Evolutionary conservation across 352 stramenopile species (phyloP), one percentile per base, ranked within the genome.

Genomic region (Pythium scleroteichum): DNA sequence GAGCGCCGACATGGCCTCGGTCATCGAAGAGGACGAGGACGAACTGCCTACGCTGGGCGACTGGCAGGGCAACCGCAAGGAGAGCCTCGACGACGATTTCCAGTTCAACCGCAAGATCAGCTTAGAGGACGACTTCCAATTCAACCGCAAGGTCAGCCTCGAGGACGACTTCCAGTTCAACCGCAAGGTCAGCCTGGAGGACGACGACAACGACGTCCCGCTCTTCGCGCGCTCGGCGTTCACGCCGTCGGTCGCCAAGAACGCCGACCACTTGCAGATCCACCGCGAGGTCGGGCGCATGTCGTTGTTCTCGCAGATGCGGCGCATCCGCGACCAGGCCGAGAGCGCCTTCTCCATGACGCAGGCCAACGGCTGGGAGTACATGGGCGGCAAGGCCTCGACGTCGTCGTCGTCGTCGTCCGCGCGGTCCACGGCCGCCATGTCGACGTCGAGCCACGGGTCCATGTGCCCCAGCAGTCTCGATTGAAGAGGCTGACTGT

Each of bases 301-400:
- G 42, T 66, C 64, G 35, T 51, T 71, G 10, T 71, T 56, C 33
- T 46, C 57, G 51, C 64, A 66, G 40, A 71, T 71, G 64, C 40
- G 29, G 8, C 45, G 47, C 20, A 52, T 71, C 22, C 64, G 49
- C 8, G 51, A 57, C 13, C 50, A 63, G 33, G 64, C 64, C 14
- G 64, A 66, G 40, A 58, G 48, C 46, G 48, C 41, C 12, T 66
- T 62, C 52, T 63, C 64, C 22, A 46, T 66, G 32, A 66, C 57
- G 2, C 64, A 59, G 20, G 64, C 64, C 12, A 66, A 65, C 44
- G 53, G 27, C 19, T 63, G 48, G 53, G 53, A 63, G 47, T 59
- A 59, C 17, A 52, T 67, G 51, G 53, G 35, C 26, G 35, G 22
- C 19, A 61, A 67, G 52, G 14, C 26, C 9, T 62, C 47, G 33